Evolutionary conservation across 2,329 filamentous ascomycete genomes (phyloP).

Genomic region (Ramularia endophylla): DNA sequence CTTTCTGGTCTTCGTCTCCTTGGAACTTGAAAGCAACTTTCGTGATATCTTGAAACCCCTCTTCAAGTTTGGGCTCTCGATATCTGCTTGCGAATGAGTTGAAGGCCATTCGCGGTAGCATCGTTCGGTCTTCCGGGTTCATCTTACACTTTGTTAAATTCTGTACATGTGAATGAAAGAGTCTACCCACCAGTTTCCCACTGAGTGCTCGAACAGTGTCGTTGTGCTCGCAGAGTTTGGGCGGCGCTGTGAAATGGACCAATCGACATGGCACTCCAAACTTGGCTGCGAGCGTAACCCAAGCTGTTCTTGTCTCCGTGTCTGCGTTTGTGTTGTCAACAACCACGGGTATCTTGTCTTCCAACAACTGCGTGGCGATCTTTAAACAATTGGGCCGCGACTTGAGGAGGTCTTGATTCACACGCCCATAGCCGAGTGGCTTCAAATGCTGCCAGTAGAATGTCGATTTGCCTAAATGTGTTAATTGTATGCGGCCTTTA

Average conservation of each 20-base stretch:
- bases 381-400: constrained; percentile 63
- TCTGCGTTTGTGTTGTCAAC: constrained; percentile 97
- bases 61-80: constrained; percentile 61
- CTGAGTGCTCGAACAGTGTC: constrained; percentile 68
- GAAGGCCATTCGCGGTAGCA: constrained; percentile 76
- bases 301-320: constrained; percentile 66
- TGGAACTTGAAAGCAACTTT: constrained; percentile 59
- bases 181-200: constrained; percentile 22
- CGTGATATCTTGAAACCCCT: constrained; percentile 79
- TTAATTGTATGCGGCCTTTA: no score
- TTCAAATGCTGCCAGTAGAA: constrained; percentile 77
- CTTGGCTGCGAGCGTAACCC: constrained; percentile 68
- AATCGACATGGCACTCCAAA: constrained; percentile 72
- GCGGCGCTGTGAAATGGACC: constrained; percentile 71
- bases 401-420: constrained; percentile 89
- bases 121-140: constrained; percentile 74
- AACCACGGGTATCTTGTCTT: constrained; percentile 61
- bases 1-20: constrained; percentile 62
- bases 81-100: constrained; percentile 67
- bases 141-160: constrained; percentile 41
- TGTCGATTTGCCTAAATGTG: constrained; percentile 67
- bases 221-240: constrained; percentile 75
- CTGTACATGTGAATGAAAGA: neutral
- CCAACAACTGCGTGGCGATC: constrained; percentile 60
- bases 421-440: constrained; percentile 71